Evolutionary conservation across 352 stramenopile species (phyloP).

Genomic region (Globisporangium acanthophoron): DNA sequence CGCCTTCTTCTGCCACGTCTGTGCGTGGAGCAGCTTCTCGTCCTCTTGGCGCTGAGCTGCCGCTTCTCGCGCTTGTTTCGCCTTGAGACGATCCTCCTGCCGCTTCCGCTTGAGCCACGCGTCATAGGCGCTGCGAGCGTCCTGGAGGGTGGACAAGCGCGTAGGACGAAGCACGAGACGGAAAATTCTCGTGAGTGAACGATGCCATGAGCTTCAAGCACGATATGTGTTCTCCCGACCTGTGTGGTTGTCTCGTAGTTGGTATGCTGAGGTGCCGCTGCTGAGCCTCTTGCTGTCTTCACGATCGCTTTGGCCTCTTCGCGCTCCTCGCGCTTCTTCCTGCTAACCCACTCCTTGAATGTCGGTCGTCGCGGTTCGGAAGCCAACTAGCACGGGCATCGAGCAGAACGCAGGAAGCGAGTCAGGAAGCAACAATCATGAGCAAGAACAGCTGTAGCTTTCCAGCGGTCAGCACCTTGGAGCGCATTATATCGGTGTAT

Average conservation of each 20-base stretch:
- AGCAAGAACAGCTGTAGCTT: not conserved
- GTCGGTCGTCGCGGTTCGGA: not conserved
- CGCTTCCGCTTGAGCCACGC: constrained; percentile 43
- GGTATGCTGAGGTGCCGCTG: not conserved
- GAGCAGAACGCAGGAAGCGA: not conserved
- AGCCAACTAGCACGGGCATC: not conserved
- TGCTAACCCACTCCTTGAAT: constrained; percentile 12
- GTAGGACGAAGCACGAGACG: not conserved
- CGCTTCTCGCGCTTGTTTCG: constrained; percentile 23
- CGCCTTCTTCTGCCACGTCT: constrained; percentile 59
- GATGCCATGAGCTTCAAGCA: not conserved
- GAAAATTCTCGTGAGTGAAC: not conserved
- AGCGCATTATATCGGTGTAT: constrained; percentile 7
- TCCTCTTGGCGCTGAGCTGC: constrained; percentile 19
- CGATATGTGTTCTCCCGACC: not conserved
- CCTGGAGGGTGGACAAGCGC: not conserved
- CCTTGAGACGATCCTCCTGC: constrained; percentile 40
- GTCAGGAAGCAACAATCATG: no score
- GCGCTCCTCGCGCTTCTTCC: constrained; percentile 11
- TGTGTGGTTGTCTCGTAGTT: not conserved
- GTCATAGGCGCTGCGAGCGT: constrained; percentile 18
- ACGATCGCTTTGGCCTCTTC: not conserved
- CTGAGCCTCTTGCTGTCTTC: not conserved
- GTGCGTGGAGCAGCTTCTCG: constrained; percentile 28
- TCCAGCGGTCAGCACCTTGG: not conserved